A percentile compares a stretch with the other conserved stretches of the same genome.
Evolutionary conservation across 306 rosid genomes (phyloP).

Genomic region (Luffa acutangula): DNA sequence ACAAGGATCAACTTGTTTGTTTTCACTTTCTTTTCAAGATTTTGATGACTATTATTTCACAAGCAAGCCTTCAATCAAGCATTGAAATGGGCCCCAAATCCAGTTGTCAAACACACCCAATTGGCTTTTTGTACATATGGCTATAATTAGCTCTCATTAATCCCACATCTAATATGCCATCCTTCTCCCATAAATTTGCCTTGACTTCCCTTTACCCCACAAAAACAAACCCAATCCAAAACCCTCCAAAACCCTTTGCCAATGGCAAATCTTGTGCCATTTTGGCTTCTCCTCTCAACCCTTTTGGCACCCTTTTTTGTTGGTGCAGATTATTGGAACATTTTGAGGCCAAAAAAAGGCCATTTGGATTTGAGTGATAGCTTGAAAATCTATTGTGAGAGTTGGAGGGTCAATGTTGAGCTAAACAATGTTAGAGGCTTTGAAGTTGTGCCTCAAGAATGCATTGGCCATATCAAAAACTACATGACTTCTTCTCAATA

Average conservation of each 20-base stretch:
- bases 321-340: slow-evolving; percentile 54
- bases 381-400: slow-evolving; percentile 58
- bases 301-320: slow-evolving; percentile 18
- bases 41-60: not conserved
- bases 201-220: slow-evolving; percentile 15
- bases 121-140: not conserved
- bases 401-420: slow-evolving; percentile 63
- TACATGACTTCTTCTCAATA: slow-evolving; percentile 46
- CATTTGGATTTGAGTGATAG: slow-evolving; percentile 15
- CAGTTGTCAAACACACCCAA: not conserved
- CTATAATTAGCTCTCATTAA: not conserved
- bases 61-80: not conserved
- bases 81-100: not conserved
- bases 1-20: no score
- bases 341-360: slow-evolving; percentile 19
- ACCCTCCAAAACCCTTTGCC: not conserved
- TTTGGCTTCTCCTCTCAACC: slow-evolving; percentile 22
- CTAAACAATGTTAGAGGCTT: slow-evolving; percentile 38
- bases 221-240: not conserved
- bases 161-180: not conserved
- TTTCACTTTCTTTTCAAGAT: not conserved
- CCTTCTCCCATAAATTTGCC: slow-evolving; percentile 11
- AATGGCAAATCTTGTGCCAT: slow-evolving; percentile 15
- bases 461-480: slow-evolving; percentile 38
- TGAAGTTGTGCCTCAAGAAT: slow-evolving; percentile 52